Evolutionary conservation across 2,329 filamentous ascomycete genomes (phyloP), one percentile per base, ranked within the genome.

Genomic region (Verticillium albo-atrum): DNA sequence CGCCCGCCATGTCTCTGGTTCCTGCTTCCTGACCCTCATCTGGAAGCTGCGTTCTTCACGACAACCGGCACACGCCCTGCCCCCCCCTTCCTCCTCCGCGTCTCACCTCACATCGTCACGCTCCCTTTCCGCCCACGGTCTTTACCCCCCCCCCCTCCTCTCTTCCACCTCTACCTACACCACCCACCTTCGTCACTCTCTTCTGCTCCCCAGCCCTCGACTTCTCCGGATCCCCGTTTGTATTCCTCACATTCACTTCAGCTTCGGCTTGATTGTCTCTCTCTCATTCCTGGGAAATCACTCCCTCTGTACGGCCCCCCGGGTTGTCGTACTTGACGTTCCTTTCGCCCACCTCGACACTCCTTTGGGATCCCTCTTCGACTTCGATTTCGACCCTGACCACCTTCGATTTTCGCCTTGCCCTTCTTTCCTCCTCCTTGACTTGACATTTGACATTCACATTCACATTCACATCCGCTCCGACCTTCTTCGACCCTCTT

Each of bases 311-410:
- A 42, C 35, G 25, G n/a, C 42, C 55, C 37, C 55, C 6, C 55
- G 26, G 37, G 55, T 57, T 51, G 42, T 52, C 55, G 55, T 57
- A 57, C 55, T 57, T 57, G 55, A 57, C 55, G 42, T 12, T 57
- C 55, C 26, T 57, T 57, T 23, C 37, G n/a, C 55, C 42, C 42
- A 60, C 61, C 68, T 68, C 62, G 67, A 69, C 66, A 69, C 62
- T 58, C 58, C 35, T 56, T 59, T 56, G 58, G 32, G 63, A 65
- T 51, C 35, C 42, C 55, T 37, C 42, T 57, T 51, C 55, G 54
- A 47, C 35, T 28, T 26, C 54, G 17, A 17, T 30, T 32, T 32
- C 52, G n/a, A 30, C 27, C 20, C 12, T 17, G 54, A 55, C 17
- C 25, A 23, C 51, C 25, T 55, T 59, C 35, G 35, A 37, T 14